phyloP scores from a whole-genome alignment of 2,329 filamentous ascomycete genomes.

The Penicillium glabrum region DNA sequence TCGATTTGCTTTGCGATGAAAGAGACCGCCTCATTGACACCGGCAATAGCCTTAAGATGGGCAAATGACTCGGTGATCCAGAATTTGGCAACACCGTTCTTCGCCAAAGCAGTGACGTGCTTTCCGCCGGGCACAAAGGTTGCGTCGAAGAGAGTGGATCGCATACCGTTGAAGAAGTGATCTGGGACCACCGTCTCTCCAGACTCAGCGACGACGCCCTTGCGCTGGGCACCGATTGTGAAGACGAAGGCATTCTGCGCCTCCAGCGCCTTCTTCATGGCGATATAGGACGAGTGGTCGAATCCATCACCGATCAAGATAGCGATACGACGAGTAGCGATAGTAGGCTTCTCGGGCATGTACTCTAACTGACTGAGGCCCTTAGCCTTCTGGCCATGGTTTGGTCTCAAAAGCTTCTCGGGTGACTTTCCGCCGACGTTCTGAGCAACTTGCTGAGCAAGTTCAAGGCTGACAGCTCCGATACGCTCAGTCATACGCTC shows the following conservation, averaged over 20 bases:
- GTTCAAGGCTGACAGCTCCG: slow-evolving; percentile 66
- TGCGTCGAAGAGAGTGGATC: slow-evolving; percentile 76
- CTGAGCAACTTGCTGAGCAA: slow-evolving; percentile 68
- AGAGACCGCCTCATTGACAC: slow-evolving; percentile 53
- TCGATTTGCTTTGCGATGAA: slow-evolving; percentile 32
- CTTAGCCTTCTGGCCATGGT: slow-evolving; percentile 68
- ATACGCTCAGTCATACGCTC: slow-evolving; percentile 68
- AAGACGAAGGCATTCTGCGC: slow-evolving; percentile 66
- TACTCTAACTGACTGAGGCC: slow-evolving; percentile 66
- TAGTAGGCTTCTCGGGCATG: slow-evolving; percentile 62
- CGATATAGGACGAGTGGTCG: slow-evolving; percentile 64
- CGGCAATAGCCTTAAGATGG: slow-evolving; percentile 75
- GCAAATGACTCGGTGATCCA: slow-evolving; percentile 80
- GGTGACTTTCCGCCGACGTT: slow-evolving; percentile 69
- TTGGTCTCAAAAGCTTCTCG: slow-evolving; percentile 53
- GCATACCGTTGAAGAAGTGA: slow-evolving; percentile 77
- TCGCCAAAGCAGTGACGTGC: slow-evolving; percentile 60
- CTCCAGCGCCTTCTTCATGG: slow-evolving; percentile 63
- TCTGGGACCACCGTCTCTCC: slow-evolving; percentile 64
- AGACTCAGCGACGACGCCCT: slow-evolving; percentile 63
- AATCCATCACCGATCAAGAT: slow-evolving; percentile 78
- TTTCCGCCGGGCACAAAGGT: slow-evolving; percentile 73
- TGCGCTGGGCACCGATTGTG: slow-evolving; percentile 69
- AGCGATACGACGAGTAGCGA: slow-evolving; percentile 69
- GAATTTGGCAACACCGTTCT: slow-evolving; percentile 72